Evolutionary conservation across 805 yeast species (phyloP).

Genomic region (Candida pseudoglaebosa): DNA sequence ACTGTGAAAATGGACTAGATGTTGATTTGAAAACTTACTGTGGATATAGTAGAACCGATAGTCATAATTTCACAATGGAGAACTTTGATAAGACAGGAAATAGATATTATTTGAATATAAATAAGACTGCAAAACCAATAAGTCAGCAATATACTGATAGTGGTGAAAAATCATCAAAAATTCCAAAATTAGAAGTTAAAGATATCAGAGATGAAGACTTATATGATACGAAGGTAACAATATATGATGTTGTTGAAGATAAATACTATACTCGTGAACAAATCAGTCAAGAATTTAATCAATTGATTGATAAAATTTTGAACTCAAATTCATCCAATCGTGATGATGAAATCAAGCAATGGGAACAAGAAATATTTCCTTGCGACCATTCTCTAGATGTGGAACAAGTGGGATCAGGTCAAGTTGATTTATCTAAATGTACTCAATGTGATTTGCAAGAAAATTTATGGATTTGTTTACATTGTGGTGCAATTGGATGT

Average conservation of each 20-base stretch:
- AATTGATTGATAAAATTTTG: slow-evolving; percentile 43
- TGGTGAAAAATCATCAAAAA: slow-evolving; percentile 37
- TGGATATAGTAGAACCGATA: slow-evolving; percentile 51
- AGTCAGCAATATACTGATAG: slow-evolving; percentile 20
- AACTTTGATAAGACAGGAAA: slow-evolving; percentile 57
- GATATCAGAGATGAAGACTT: slow-evolving; percentile 61
- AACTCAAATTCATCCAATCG: slow-evolving; percentile 55
- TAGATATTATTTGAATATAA: slow-evolving; percentile 54
- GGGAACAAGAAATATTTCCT: slow-evolving; percentile 85
- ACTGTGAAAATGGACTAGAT: slow-evolving; percentile 54
- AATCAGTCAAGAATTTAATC: slow-evolving; percentile 18
- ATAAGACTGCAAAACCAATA: slow-evolving; percentile 46
- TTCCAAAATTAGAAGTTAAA: slow-evolving; percentile 63
- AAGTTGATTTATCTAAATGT: slow-evolving; percentile 47
- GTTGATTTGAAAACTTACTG: slow-evolving; percentile 74
- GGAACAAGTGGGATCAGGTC: slow-evolving; percentile 29
- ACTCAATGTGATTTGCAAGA: slow-evolving; percentile 58
- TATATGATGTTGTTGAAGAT: slow-evolving; percentile 37
- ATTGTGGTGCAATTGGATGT: slow-evolving; percentile 90
- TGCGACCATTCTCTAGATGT: slow-evolving; percentile 73
- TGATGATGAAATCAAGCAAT: slow-evolving; percentile 72
- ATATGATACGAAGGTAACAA: slow-evolving; percentile 42
- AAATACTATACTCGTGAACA: slow-evolving; percentile 20
- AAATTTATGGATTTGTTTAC: slow-evolving; percentile 89
- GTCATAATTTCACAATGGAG: slow-evolving; percentile 47